Base-by-base conservation (phyloP, 2,329 filamentous ascomycete genomes). In the Diaporthe destruens region DNA sequence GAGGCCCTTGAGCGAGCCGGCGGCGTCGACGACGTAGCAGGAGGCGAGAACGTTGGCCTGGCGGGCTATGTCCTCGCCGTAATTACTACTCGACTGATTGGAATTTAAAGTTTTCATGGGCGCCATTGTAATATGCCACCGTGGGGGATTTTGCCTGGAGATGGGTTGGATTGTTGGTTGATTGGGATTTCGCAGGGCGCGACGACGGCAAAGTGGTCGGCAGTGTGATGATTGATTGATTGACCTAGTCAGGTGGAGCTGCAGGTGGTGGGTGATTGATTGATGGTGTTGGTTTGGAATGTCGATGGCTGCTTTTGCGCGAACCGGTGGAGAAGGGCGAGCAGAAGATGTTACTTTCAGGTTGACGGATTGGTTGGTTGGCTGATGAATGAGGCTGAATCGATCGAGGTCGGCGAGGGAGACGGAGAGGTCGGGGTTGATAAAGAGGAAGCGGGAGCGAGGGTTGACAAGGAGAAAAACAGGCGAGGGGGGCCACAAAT, bases 21-120 rank as follows among this genome's bases (percentile, higher is more conserved):
- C 88, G 80, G 86, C 86, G 84, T 95, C 91, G 83, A 96, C 94
- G 79, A 93, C 87, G 86, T 98, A 98, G 89, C 94, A 97, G 83
- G 92, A 95, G 85, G 95, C 95, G 86, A 96, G 92, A 84, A 96
- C 91, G 83, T 93, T 93, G 86, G 90, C 87, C 83, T 87, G 86
- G 79, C 88, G 88, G 85, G 83, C 86, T 84, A 86, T 85, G 85
- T 85, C 88, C 87, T 90, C 90, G 88, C 90, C 89, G 89, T 91
- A 93, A 90, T 88, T 93, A 93, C 90, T 93, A 91, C 88, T 93
- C 89, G 88, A 90, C 88, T 88, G 88, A 87, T 86, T 90, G 86
- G 86, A 87, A 85, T 85, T 89, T 84, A 89, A 88, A 83, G 88
- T 87, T 88, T 90, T 93, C 90, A 94, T 93, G 88, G 88, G 86